These are phyloP conservation scores for Kodamaea jinghongensis DNA, from an alignment of 805 yeast species.

Conservation along the genomic window DNA sequence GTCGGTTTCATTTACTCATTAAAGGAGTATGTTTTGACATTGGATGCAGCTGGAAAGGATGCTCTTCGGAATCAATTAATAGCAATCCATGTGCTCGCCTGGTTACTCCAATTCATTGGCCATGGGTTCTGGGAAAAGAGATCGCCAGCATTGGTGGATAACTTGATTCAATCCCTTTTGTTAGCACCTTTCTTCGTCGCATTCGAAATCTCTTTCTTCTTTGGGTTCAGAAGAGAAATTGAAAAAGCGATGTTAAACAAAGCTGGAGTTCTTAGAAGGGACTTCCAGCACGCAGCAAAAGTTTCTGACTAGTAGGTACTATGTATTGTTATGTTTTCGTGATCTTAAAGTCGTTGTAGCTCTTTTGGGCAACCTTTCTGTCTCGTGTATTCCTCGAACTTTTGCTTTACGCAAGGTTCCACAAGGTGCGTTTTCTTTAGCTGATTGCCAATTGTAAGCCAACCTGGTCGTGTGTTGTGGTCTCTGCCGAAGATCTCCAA, in stretches of 20 bases:
- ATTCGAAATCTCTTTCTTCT: slow-evolving; percentile 66
- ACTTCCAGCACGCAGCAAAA: slow-evolving; percentile 17
- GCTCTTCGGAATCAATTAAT: slow-evolving; percentile 1
- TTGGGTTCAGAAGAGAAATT: slow-evolving; percentile 60
- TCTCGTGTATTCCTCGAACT: slow-evolving; percentile 23
- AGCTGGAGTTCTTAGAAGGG: slow-evolving; percentile 40
- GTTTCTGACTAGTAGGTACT: too few relatives aligned
- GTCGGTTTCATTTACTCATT: slow-evolving; percentile 21
- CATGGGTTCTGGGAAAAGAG: slow-evolving; percentile 79
- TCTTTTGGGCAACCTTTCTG: not conserved
- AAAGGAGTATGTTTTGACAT: slow-evolving; percentile 10
- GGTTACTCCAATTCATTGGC: slow-evolving; percentile 87
- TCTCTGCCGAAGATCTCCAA: slow-evolving; percentile 87
- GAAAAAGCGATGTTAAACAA: slow-evolving; percentile 47
- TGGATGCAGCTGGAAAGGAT: slow-evolving; percentile 1
- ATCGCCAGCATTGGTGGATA: slow-evolving; percentile 86
- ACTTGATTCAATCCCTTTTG: slow-evolving; percentile 77
- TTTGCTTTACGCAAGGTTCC: slow-evolving; percentile 54
- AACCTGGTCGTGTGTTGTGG: slow-evolving; percentile 83
- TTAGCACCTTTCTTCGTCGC: slow-evolving; percentile 89
- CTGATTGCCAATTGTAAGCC: slow-evolving; percentile 85
- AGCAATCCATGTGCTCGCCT: slow-evolving; percentile 49
- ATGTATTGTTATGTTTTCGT: too few relatives aligned
- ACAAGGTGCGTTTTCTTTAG: slow-evolving; percentile 55
- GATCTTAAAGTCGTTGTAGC: too few relatives aligned